Percentiles rank a stretch among this genome's conserved stretches.
These are phyloP conservation scores for Alternaria arborescens DNA, from an alignment of 2,329 filamentous ascomycete genomes.

Conservation along the genomic window DNA sequence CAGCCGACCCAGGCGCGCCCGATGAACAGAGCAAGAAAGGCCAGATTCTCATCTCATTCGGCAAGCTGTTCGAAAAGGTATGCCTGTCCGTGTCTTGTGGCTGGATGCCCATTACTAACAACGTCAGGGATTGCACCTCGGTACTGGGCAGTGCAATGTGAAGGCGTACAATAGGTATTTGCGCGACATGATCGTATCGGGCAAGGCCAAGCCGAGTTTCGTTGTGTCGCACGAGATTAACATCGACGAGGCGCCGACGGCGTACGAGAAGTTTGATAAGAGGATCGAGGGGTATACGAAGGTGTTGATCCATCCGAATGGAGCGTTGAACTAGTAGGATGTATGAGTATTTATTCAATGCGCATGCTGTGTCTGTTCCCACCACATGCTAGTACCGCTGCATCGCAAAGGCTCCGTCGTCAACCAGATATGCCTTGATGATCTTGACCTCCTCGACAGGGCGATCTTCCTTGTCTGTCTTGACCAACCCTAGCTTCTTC, in stretches of 20 bases:
- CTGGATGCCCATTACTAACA: slow-evolving; percentile 11
- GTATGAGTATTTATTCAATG: slow-evolving; percentile 12
- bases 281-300: slow-evolving; percentile 73
- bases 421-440: slow-evolving; percentile 73
- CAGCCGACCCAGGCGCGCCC: slow-evolving; percentile 68
- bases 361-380: neutral
- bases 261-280: slow-evolving; percentile 73
- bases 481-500: slow-evolving; percentile 85
- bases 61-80: slow-evolving; percentile 74
- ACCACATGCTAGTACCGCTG: slow-evolving; percentile 9
- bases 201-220: slow-evolving; percentile 71
- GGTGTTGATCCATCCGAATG: slow-evolving; percentile 72
- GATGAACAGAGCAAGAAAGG: slow-evolving; percentile 69
- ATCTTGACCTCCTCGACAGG: slow-evolving; percentile 86
- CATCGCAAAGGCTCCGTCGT: slow-evolving; percentile 61
- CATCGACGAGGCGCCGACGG: slow-evolving; percentile 67
- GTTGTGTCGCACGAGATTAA: slow-evolving; percentile 71
- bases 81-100: slow-evolving; percentile 7
- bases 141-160: slow-evolving; percentile 73
- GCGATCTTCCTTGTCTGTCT: slow-evolving; percentile 81
- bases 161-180: slow-evolving; percentile 73
- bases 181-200: slow-evolving; percentile 70
- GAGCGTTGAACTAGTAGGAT: slow-evolving; percentile 41
- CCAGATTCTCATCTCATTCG: slow-evolving; percentile 70
- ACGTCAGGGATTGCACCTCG: slow-evolving; percentile 64